Evolutionary conservation across 1,284 basidiomycete genomes (phyloP).

Genomic region (Fomitopsis palustris): DNA sequence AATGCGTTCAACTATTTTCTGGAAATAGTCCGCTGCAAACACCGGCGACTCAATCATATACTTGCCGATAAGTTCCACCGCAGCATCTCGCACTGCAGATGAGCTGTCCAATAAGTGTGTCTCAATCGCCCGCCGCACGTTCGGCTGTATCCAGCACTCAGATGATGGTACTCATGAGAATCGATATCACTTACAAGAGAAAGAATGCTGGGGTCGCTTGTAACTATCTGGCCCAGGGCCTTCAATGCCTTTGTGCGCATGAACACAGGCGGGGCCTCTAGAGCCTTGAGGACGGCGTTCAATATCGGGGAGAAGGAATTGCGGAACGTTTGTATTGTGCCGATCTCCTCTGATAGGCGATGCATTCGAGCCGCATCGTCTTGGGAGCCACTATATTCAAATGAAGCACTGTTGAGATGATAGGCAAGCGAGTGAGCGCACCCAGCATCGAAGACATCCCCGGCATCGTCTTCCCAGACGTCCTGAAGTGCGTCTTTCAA

Average conservation of each 20-base stretch:
- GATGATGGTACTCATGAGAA: neutral
- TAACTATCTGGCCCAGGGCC: constrained; percentile 82
- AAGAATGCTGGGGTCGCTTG: constrained; percentile 82
- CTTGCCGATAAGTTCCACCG: constrained; percentile 93
- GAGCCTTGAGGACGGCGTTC: constrained; percentile 67
- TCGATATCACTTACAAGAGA: constrained; percentile 49
- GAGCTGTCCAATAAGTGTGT: constrained; percentile 87
- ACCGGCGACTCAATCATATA: constrained; percentile 88
- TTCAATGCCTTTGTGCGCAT: constrained; percentile 89
- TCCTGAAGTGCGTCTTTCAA: constrained; percentile 58
- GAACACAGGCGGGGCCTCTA: constrained; percentile 81
- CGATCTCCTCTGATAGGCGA: constrained; percentile 69
- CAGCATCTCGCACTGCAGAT: constrained; percentile 91
- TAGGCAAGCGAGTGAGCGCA: constrained; percentile 30
- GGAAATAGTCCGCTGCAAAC: constrained; percentile 83
- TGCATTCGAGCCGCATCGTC: constrained; percentile 68
- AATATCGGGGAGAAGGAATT: constrained; percentile 81
- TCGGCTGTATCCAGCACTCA: constrained; percentile 41
- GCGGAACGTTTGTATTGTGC: constrained; percentile 68
- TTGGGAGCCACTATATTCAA: constrained; percentile 44
- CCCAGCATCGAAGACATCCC: constrained; percentile 77
- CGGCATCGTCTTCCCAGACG: constrained; percentile 63
- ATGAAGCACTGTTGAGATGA: neutral
- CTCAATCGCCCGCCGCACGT: constrained; percentile 82
- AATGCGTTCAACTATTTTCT: constrained; percentile 82